A percentile compares a stretch with the other conserved stretches of the same genome.
These are phyloP conservation scores for Carex scoparia DNA, from an alignment of 176 grass and related monocot genomes.

Conservation along the genomic window DNA sequence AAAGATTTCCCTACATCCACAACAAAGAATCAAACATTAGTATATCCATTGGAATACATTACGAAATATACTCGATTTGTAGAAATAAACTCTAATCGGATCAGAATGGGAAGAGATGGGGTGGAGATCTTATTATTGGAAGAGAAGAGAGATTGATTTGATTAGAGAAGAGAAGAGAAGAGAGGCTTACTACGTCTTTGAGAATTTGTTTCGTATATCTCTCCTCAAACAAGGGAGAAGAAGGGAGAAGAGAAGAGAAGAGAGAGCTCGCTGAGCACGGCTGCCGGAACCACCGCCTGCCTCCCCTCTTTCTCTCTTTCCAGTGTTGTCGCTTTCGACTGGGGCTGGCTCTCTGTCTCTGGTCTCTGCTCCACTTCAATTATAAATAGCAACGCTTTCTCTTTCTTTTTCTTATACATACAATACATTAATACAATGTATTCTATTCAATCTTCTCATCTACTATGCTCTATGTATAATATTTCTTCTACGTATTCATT, in stretches of 20 bases:
- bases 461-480: background rate
- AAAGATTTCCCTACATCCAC: slow-evolving; percentile 14
- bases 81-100: background rate
- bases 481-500: background rate
- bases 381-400: slow-evolving; percentile 18
- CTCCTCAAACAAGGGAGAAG: no score
- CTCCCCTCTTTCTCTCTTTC: slow-evolving; percentile 14
- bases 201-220: background rate
- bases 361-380: slow-evolving; percentile 36
- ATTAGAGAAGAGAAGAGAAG: background rate
- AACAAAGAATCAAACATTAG: background rate
- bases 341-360: slow-evolving; percentile 26
- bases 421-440: background rate
- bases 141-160: background rate
- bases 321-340: slow-evolving; percentile 11
- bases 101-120: background rate
- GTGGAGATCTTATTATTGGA: background rate
- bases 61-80: background rate
- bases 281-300: slow-evolving; percentile 32
- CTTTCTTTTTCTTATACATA: background rate
- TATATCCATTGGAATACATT: slow-evolving; percentile 12
- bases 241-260: background rate
- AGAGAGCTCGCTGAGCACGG: background rate
- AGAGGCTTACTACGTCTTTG: background rate
- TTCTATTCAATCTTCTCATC: background rate